Percentiles rank a stretch among this genome's conserved stretches.
Evolutionary conservation across 2,329 filamentous ascomycete species (phyloP).

Genomic region (Trichothecium sympodiale): DNA sequence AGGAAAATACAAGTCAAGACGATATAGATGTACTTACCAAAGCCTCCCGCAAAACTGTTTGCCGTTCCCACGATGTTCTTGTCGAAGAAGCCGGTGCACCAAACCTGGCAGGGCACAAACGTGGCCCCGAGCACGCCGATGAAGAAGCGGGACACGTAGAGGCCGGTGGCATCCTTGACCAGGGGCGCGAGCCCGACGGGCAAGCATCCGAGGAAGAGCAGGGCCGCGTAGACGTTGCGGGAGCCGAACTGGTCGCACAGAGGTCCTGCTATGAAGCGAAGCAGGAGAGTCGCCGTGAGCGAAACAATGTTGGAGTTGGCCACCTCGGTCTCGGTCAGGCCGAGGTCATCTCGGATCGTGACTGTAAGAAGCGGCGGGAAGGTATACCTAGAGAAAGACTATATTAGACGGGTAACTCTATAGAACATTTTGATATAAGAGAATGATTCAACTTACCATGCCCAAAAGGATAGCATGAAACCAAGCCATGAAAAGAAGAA

Average conservation of each 20-base stretch:
- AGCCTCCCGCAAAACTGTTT: conserved; percentile 74
- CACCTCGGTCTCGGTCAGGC: conserved; percentile 59
- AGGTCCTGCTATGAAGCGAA: conserved; percentile 69
- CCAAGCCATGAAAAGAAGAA: conserved; percentile 87
- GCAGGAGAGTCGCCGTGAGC: conserved; percentile 55
- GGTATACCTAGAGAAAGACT: conserved; percentile 45
- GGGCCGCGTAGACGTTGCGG: conserved; percentile 65
- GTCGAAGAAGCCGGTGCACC: conserved; percentile 88
- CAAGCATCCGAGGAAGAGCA: conserved; percentile 67
- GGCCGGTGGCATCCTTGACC: conserved; percentile 48
- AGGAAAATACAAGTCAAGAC: not conserved
- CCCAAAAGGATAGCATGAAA: conserved; percentile 81
- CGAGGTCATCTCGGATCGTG: conserved; percentile 70
- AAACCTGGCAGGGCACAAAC: conserved; percentile 83
- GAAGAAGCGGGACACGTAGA: conserved; percentile 70
- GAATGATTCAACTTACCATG: conserved; percentile 42
- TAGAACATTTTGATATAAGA: not conserved
- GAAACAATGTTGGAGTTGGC: conserved; percentile 88
- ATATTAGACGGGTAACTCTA: not conserved
- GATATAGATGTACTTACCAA: conserved; percentile 47
- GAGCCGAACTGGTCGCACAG: conserved; percentile 80
- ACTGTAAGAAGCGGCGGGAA: conserved; percentile 72
- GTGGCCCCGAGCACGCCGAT: conserved; percentile 67
- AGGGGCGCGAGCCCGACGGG: conserved; percentile 76
- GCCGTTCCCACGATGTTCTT: conserved; percentile 84